Conservation (phyloP, 164 flowering plant genomes). For the Buxus sempervirens region DNA sequence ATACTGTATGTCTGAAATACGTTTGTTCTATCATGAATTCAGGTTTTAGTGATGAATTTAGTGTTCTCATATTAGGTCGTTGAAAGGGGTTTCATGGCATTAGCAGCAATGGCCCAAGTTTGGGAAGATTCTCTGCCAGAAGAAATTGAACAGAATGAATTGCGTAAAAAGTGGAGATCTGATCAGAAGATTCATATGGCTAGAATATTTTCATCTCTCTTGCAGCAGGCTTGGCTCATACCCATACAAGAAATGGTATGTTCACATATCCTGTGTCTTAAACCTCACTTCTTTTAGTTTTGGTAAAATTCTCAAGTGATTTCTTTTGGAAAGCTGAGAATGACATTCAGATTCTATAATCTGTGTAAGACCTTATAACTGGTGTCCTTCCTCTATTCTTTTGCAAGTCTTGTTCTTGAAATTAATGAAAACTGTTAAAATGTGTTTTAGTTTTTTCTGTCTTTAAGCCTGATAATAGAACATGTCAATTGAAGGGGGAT, state of each 20-base stretch:
- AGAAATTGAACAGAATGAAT: constrained; percentile 39
- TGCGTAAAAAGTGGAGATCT: constrained; percentile 33
- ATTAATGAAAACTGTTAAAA: too few species aligned
- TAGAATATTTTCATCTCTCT: constrained; percentile 50
- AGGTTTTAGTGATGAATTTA: constrained; percentile 7
- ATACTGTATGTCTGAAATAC: too few species aligned
- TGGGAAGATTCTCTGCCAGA: constrained; percentile 57
- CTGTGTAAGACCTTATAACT: too few species aligned
- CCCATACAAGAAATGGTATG: constrained; percentile 34
- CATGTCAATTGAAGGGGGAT: neutral
- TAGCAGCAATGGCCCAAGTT: constrained; percentile 59
- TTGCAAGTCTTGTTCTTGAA: neutral
- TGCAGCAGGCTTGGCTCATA: constrained; percentile 66
- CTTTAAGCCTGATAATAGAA: neutral
- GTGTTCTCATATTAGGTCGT: constrained; percentile 39
- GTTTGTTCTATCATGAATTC: too few species aligned
- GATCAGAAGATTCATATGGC: constrained; percentile 41
- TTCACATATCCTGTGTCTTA: neutral
- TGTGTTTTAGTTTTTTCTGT: neutral
- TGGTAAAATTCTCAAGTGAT: too few species aligned
- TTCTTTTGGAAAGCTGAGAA: too few species aligned
- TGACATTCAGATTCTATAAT: too few species aligned
- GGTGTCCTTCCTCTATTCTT: too few species aligned
- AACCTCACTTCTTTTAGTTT: neutral
- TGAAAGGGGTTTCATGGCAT: constrained; percentile 60